phyloP scores from a whole-genome alignment of 805 yeast species.

The Saccharomycopsis sp. region DNA sequence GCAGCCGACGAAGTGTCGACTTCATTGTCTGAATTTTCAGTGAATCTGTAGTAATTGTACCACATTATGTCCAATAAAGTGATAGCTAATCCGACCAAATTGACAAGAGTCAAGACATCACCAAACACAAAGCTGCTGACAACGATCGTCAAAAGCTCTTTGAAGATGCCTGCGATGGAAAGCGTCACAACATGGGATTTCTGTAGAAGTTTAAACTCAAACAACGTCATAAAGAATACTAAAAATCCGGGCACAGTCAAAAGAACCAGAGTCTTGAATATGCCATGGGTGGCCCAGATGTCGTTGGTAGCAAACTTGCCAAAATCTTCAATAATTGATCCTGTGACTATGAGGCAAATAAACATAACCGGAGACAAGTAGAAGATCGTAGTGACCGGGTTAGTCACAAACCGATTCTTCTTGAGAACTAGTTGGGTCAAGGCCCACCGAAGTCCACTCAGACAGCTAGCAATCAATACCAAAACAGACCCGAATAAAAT shows the following conservation, averaged over 20 bases:
- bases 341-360: conserved; percentile 50
- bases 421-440: conserved; percentile 78
- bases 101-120: conserved; percentile 61
- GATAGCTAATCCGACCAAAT: conserved; percentile 64
- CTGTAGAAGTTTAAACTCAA: conserved; percentile 78
- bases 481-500: conserved; percentile 56
- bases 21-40: conserved; percentile 22
- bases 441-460: conserved; percentile 94
- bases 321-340: conserved; percentile 55
- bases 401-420: conserved; percentile 48
- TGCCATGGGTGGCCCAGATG: conserved; percentile 62
- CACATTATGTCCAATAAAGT: conserved; percentile 75
- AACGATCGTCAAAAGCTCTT: conserved; percentile 78
- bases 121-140: conserved; percentile 64
- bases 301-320: conserved; percentile 41
- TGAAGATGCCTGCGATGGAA: conserved; percentile 87
- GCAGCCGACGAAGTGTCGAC: neutral
- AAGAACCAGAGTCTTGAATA: conserved; percentile 46
- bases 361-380: conserved; percentile 85
- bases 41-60: conserved; percentile 66
- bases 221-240: conserved; percentile 84
- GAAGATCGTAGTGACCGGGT: conserved; percentile 79
- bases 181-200: conserved; percentile 80
- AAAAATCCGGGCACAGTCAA: conserved; percentile 75
- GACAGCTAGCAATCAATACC: conserved; percentile 70